Evolutionary conservation across 164 flowering plant species (phyloP).

Genomic region (Umbellularia californica): DNA sequence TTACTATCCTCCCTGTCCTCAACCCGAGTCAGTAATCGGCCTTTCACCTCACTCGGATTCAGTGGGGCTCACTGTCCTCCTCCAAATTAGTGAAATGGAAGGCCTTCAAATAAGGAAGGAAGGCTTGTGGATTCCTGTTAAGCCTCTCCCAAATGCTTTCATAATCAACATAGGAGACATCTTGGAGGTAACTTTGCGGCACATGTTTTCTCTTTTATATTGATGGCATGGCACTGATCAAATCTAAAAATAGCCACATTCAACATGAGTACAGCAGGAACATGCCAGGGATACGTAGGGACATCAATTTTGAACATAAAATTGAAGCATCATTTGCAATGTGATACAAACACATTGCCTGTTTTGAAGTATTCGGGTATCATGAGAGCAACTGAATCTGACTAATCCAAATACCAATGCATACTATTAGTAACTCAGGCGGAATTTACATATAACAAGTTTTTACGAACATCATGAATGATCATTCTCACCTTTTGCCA

Average conservation of each 20-base stretch:
- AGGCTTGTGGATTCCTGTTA: conserved; percentile 41
- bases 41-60: conserved; percentile 48
- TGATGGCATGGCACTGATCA: no score
- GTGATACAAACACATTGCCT: no score
- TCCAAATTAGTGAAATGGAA: conserved; percentile 35
- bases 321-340: no score
- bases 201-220: not conserved
- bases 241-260: no score
- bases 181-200: conserved; percentile 36
- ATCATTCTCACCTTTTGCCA: no score
- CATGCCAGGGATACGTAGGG: no score
- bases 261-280: no score
- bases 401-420: not conserved
- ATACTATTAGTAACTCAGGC: not conserved
- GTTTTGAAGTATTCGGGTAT: no score
- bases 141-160: conserved; percentile 36
- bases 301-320: no score
- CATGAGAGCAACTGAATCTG: not conserved
- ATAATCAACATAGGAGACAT: conserved; percentile 46
- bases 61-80: conserved; percentile 31
- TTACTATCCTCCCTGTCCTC: conserved; percentile 44
- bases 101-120: conserved; percentile 48
- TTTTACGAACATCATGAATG: no score
- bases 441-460: not conserved
- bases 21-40: conserved; percentile 40